A percentile compares a stretch with the other conserved stretches of the same genome.
Conservation (phyloP, 2,329 filamentous ascomycete genomes). For the Sporothrix dimorphospora region DNA sequence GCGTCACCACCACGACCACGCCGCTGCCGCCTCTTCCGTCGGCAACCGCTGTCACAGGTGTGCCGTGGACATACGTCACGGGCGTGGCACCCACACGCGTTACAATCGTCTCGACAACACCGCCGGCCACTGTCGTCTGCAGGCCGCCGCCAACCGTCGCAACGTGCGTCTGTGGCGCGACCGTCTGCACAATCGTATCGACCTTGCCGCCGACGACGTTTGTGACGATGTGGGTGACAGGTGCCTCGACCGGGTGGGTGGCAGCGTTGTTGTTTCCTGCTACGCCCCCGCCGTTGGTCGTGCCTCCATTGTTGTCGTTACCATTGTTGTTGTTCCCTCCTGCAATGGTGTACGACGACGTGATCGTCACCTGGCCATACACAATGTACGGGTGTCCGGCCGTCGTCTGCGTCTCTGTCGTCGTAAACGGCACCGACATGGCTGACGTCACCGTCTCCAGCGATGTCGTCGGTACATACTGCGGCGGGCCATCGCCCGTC, state of each 20-base stretch:
- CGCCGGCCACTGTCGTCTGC: conserved; percentile 30
- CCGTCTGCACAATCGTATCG: conserved; percentile 34
- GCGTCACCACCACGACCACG: conserved; percentile 23
- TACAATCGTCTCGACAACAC: conserved; percentile 31
- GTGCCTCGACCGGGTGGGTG: neutral
- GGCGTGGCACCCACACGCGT: conserved; percentile 21
- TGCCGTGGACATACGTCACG: conserved; percentile 3
- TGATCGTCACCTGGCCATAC: conserved; percentile 36
- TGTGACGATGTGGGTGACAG: conserved; percentile 34
- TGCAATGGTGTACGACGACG: conserved; percentile 31
- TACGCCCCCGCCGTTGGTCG: neutral
- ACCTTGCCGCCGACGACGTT: conserved; percentile 34
- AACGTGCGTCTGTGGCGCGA: conserved; percentile 31
- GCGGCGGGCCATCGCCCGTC: neutral
- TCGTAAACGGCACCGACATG: conserved; percentile 26
- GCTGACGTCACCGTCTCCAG: conserved; percentile 20
- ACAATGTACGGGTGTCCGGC: conserved; percentile 28
- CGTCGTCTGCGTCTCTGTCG: neutral
- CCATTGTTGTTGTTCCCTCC: neutral
- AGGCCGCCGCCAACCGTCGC: conserved; percentile 31
- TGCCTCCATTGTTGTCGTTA: neutral
- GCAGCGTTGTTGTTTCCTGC: conserved; percentile 9
- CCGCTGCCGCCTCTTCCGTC: neutral
- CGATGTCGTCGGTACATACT: neutral
- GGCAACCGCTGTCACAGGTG: neutral